Base-by-base conservation (phyloP, 2,329 filamentous ascomycete genomes). In the Penicillium frequentans region DNA sequence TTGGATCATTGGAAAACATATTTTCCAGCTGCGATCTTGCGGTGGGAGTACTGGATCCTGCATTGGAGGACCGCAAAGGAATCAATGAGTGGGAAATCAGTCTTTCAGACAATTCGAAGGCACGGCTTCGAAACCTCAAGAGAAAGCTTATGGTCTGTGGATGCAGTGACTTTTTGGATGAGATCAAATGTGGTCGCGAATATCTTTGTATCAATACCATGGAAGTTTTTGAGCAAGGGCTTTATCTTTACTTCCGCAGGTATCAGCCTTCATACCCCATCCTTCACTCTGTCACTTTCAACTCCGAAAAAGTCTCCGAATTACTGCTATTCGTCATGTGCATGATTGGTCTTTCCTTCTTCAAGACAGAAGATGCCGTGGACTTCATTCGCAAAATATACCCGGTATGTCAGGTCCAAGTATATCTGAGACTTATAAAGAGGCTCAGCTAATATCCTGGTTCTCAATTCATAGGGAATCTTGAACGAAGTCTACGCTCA, bases 201-300 rank as follows among this genome's bases (percentile, higher is more conserved):
- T 57, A 50, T 48, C 29, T 50, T 26, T 57, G 55, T 39, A 48
- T 53, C 26, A 54, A 57, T n/a, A 51, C 39, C 9, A 54, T 26
- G 7, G 51, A 54, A 14, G 31, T 51, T 27, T 54, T 57, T 33
- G 55, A 57, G 5, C 55, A 54, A 44, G 55, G 55, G 1, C 29
- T 57, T 6, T 57, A 57, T 29, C 55, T 54, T n/a, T 57, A 57
- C 52, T 46, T 46, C 13, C 55, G 49, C 14, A 57, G 47, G 27
- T 57, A 51, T 23, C 55, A 57, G 21, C 55, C 55, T 7, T 29
- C 37, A 3, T 57, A 57, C 14, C 55, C 55, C 3, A 26, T 57
- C 11, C 46, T 49, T 29, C 55, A 57, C 43, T 29, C 44, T 37
- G 29, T 31, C 10, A 57, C 51, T 6, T 51, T 54, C n/a, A 43